Percentiles rank a stretch among this genome's conserved stretches.
Conservation (phyloP, 2,329 filamentous ascomycete genomes). For the Samsoniella hepiali region DNA sequence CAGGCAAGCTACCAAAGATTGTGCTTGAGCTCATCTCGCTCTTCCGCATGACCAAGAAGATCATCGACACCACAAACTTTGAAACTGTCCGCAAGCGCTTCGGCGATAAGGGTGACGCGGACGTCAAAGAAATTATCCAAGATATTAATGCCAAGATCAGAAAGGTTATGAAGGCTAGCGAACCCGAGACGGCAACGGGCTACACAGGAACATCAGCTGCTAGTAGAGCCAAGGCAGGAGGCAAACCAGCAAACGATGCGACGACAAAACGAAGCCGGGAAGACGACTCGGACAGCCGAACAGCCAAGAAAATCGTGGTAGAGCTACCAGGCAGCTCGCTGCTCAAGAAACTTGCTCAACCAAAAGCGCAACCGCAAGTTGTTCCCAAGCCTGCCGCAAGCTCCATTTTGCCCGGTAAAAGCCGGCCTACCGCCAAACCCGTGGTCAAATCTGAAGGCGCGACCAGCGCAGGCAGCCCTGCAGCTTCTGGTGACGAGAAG, state of each 20-base stretch:
- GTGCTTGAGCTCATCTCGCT: constrained; percentile 59
- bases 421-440: constrained; percentile 43
- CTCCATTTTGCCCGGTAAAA: constrained; percentile 44
- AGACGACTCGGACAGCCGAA: constrained; percentile 39
- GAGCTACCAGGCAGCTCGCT: constrained; percentile 36
- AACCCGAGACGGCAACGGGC: constrained; percentile 35
- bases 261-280: constrained; percentile 38
- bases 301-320: constrained; percentile 42
- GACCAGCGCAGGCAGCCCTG: constrained; percentile 26
- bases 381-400: constrained; percentile 28
- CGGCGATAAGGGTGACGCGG: constrained; percentile 61
- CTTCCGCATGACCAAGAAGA: constrained; percentile 60
- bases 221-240: constrained; percentile 34
- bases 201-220: constrained; percentile 40
- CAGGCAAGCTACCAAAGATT: constrained; percentile 51
- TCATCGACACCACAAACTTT: constrained; percentile 63
- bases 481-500: constrained; percentile 32
- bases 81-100: constrained; percentile 61
- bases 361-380: constrained; percentile 32
- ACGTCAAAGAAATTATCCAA: constrained; percentile 59
- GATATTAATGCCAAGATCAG: constrained; percentile 51
- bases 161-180: constrained; percentile 36
- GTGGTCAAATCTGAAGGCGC: constrained; percentile 34
- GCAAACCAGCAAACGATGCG: constrained; percentile 29
- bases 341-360: constrained; percentile 40